phyloP scores from a whole-genome alignment of 331 rosid species.

The Stylosanthes scabra region DNA sequence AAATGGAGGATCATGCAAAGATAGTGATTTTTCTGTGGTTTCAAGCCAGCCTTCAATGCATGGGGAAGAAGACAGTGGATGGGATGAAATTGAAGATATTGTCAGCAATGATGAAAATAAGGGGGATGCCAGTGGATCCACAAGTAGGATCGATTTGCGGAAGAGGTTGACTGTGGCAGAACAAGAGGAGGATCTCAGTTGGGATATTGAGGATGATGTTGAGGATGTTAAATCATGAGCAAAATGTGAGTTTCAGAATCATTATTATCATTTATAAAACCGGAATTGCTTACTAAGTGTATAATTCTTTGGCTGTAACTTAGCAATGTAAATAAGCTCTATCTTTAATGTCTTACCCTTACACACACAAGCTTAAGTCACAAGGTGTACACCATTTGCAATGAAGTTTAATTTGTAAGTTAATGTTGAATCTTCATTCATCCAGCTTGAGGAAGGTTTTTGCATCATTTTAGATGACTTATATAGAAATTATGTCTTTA shows the following conservation, averaged over 20 bases:
- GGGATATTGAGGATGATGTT: constrained; percentile 85
- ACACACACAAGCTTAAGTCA: constrained; percentile 14
- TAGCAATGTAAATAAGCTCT: constrained; percentile 41
- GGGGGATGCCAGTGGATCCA: constrained; percentile 49
- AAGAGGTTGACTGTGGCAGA: constrained; percentile 59
- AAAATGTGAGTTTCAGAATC: constrained; percentile 22
- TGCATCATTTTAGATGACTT: neutral
- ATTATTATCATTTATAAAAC: constrained; percentile 29
- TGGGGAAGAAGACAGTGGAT: constrained; percentile 85
- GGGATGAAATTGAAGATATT: constrained; percentile 93
- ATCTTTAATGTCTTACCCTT: constrained; percentile 14
- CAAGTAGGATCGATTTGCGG: constrained; percentile 54
- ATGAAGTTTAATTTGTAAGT: constrained; percentile 25
- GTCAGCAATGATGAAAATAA: constrained; percentile 66
- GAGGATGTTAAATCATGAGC: constrained; percentile 58
- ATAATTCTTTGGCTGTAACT: constrained; percentile 39
- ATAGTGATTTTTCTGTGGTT: constrained; percentile 84
- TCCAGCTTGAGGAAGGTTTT: constrained; percentile 27
- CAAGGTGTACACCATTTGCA: constrained; percentile 34
- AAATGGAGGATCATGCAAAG: constrained; percentile 64
- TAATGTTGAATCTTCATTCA: constrained; percentile 8
- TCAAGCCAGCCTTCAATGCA: constrained; percentile 78
- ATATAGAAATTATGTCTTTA: no score
- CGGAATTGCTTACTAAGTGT: constrained; percentile 33
- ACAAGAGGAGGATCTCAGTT: constrained; percentile 86